Percentiles rank a stretch among this genome's conserved stretches.
Conservation (phyloP, 176 grass and related monocot genomes). For the Avena insularis region DNA sequence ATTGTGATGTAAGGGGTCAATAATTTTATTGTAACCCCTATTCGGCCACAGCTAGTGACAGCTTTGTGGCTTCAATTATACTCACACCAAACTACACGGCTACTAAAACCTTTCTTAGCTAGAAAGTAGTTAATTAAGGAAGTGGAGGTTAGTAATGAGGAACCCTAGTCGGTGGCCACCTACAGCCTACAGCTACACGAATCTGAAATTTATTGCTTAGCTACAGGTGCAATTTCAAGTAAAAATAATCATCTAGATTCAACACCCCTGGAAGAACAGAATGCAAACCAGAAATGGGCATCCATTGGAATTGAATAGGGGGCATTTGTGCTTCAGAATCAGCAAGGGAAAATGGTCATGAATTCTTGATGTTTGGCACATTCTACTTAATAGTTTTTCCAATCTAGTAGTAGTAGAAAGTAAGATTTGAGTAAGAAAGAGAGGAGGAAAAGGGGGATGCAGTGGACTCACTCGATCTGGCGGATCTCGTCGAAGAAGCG, state of each 20-base stretch:
- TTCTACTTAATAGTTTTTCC: slow-evolving; percentile 31
- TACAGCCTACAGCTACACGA: slow-evolving; percentile 11
- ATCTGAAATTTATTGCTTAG: not conserved
- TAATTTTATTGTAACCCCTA: slow-evolving; percentile 27
- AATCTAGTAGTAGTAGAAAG: not conserved
- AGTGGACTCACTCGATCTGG: slow-evolving; percentile 73
- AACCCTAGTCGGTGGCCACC: slow-evolving; percentile 36
- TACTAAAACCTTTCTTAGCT: slow-evolving; percentile 34
- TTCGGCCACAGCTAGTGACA: slow-evolving; percentile 45
- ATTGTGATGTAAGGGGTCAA: slow-evolving; percentile 9
- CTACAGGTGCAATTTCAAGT: slow-evolving; percentile 15
- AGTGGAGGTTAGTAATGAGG: slow-evolving; percentile 39
- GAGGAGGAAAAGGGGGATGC: not conserved
- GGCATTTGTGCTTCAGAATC: not conserved
- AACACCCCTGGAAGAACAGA: not conserved
- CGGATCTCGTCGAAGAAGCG: slow-evolving; percentile 91
- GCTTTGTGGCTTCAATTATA: slow-evolving; percentile 53
- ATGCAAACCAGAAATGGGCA: slow-evolving; percentile 3
- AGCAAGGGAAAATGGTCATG: not conserved
- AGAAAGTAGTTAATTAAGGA: slow-evolving; percentile 33
- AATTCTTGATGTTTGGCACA: slow-evolving; percentile 16
- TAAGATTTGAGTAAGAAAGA: not conserved
- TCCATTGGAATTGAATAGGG: not conserved
- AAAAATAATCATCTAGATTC: slow-evolving; percentile 28
- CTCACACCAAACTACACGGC: slow-evolving; percentile 43